These are phyloP conservation scores for Picea abies DNA, from an alignment of 83 land plant species.

Conservation along the genomic window DNA sequence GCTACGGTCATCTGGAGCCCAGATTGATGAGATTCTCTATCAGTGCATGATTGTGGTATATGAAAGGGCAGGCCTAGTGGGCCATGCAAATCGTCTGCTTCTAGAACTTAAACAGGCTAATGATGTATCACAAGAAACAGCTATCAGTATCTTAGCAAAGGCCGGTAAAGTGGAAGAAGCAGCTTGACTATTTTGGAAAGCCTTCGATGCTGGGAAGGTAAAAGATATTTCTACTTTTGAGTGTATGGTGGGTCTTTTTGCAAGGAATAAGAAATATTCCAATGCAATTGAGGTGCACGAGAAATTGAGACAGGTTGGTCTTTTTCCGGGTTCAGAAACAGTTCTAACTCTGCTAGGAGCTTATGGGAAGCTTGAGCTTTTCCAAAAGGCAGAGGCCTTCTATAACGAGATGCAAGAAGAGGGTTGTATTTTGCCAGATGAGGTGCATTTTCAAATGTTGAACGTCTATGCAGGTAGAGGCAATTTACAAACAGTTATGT, in stretches of 20 bases:
- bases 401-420: constrained; percentile 75
- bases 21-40: constrained; percentile 86
- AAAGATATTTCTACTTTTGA: constrained; percentile 70
- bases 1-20: constrained; percentile 69
- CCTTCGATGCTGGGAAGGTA: constrained; percentile 67
- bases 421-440: constrained; percentile 68
- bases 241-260: constrained; percentile 68
- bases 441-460: constrained; percentile 90
- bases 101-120: constrained; percentile 77
- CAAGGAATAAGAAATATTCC: constrained; percentile 44
- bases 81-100: constrained; percentile 87
- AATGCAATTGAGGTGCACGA: constrained; percentile 81
- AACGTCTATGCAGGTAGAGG: constrained; percentile 61
- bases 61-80: constrained; percentile 84
- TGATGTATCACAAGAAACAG: constrained; percentile 63
- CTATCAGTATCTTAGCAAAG: constrained; percentile 76
- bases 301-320: constrained; percentile 68
- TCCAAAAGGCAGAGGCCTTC: constrained; percentile 63
- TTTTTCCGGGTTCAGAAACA: constrained; percentile 73
- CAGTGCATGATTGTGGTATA: constrained; percentile 89
- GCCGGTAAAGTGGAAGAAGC: constrained; percentile 96
- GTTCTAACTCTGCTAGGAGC: constrained; percentile 65
- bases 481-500: constrained; percentile 57
- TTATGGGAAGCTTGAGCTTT: constrained; percentile 64
- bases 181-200: constrained; percentile 72